Conservation (phyloP, 192 early-diverging fungal species). For the Pilaira anomala region DNA sequence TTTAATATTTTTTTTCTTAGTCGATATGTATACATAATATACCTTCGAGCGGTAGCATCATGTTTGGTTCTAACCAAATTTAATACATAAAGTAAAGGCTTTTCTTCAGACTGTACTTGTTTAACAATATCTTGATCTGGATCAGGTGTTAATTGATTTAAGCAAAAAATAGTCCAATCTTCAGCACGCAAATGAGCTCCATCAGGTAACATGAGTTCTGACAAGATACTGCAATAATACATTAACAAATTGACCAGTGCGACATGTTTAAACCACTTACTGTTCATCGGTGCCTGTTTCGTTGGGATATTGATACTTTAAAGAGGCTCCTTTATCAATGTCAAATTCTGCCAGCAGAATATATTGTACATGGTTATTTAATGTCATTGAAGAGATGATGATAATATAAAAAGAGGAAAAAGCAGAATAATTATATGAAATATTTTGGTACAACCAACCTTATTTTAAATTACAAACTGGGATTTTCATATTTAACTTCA, state of each 20-base stretch:
- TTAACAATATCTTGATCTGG: conserved; percentile 22
- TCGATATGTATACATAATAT: not conserved
- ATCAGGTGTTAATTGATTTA: conserved; percentile 70
- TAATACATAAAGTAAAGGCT: conserved; percentile 83
- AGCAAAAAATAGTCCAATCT: conserved; percentile 92
- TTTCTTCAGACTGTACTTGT: conserved; percentile 35
- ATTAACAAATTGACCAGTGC: no score
- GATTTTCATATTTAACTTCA: no score
- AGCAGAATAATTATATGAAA: no score
- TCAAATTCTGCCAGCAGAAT: conserved; percentile 94
- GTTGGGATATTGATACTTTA: conserved; percentile 85
- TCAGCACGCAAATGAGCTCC: conserved; percentile 90
- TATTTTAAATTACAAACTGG: no score
- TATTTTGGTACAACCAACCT: no score
- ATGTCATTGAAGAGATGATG: not conserved
- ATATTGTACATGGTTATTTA: conserved; percentile 62
- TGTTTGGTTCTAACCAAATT: conserved; percentile 91
- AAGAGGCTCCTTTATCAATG: conserved; percentile 86
- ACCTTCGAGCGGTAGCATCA: conserved; percentile 73
- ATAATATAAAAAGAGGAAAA: no score
- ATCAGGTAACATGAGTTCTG: conserved; percentile 97
- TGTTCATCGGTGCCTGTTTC: conserved; percentile 81
- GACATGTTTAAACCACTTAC: conserved; percentile 37
- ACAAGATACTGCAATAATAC: conserved; percentile 55
- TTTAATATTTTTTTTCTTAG: not conserved